These are phyloP conservation scores for Zoysia japonica DNA, from an alignment of 176 grass and related monocot genomes.

Conservation along the genomic window DNA sequence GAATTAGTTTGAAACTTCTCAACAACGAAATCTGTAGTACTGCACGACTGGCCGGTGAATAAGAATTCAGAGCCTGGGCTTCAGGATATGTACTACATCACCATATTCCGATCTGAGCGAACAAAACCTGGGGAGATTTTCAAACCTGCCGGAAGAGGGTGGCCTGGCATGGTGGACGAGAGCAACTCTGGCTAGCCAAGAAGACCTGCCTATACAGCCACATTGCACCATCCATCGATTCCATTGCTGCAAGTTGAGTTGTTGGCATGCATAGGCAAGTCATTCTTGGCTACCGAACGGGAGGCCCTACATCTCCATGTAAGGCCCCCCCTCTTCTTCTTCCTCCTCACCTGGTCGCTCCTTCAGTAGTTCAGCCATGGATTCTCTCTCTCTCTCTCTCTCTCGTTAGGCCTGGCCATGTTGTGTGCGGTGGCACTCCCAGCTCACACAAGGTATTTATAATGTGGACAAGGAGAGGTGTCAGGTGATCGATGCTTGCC, in stretches of 20 bases:
- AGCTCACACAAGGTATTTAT: slow-evolving; percentile 39
- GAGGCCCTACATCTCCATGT: slow-evolving; percentile 52
- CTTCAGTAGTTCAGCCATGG: not conserved
- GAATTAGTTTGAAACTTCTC: no score
- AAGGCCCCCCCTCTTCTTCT: slow-evolving; percentile 29
- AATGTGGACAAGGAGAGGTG: slow-evolving; percentile 21
- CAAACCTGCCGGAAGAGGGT: slow-evolving; percentile 25
- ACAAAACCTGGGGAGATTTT: not conserved
- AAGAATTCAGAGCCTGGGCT: not conserved
- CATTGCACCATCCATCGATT: slow-evolving; percentile 35
- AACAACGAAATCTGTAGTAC: no score
- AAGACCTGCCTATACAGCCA: slow-evolving; percentile 49
- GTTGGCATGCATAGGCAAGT: slow-evolving; percentile 59
- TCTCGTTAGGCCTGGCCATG: not conserved
- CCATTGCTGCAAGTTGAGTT: not conserved
- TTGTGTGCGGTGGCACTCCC: slow-evolving; percentile 4
- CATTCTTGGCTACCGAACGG: slow-evolving; percentile 61
- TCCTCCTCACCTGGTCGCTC: not conserved
- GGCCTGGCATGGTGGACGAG: slow-evolving; percentile 58
- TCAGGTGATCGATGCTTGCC: not conserved
- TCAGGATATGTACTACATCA: not conserved
- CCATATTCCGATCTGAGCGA: not conserved
- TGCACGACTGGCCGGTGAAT: no score
- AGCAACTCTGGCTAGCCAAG: slow-evolving; percentile 59
- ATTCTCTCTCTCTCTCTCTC: not conserved